A percentile compares a stretch with the other conserved stretches of the same genome.
These are phyloP conservation scores for Starmerella geochares DNA, from an alignment of 805 yeast genomes.

Conservation along the genomic window DNA sequence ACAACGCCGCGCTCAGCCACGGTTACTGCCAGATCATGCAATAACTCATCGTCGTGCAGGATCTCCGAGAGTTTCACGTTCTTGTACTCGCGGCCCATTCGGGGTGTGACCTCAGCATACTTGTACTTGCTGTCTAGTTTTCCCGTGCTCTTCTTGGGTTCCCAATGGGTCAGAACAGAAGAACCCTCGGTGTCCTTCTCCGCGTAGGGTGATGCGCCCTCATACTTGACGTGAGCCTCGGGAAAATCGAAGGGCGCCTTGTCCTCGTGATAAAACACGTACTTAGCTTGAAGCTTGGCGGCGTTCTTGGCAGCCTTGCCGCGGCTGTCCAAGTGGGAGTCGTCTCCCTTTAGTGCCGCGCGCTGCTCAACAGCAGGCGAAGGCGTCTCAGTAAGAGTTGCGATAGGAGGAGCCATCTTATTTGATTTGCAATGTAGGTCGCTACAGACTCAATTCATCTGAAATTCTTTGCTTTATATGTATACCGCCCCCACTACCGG, in stretches of 20 bases:
- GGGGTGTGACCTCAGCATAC: conserved; percentile 29
- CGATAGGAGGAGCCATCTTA: conserved; percentile 20
- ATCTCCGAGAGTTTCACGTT: conserved; percentile 27
- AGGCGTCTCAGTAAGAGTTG: conserved; percentile 2
- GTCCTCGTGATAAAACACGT: conserved; percentile 16
- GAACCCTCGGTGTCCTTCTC: conserved; percentile 24
- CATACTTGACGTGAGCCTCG: conserved; percentile 5
- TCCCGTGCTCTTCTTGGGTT: conserved; percentile 25
- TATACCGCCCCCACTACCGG: too few relatives aligned
- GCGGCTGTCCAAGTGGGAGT: background rate
- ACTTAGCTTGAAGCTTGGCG: conserved; percentile 11
- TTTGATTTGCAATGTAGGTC: too few relatives aligned
- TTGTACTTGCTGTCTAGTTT: conserved; percentile 26
- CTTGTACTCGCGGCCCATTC: conserved; percentile 29
- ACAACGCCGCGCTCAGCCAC: conserved; percentile 43
- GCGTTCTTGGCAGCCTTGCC: conserved; percentile 10
- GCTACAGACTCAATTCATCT: too few relatives aligned
- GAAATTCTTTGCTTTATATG: background rate
- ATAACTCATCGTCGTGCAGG: conserved; percentile 26
- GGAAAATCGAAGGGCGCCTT: conserved; percentile 21
- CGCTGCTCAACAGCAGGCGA: background rate
- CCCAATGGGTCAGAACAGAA: conserved; percentile 15
- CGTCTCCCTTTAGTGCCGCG: background rate
- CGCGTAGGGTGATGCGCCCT: conserved; percentile 28
- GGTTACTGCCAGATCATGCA: conserved; percentile 39